Percentiles rank a stretch among this genome's conserved stretches.
These are phyloP conservation scores for Starmerella cellae DNA, from an alignment of 805 yeast species.

Conservation along the genomic window DNA sequence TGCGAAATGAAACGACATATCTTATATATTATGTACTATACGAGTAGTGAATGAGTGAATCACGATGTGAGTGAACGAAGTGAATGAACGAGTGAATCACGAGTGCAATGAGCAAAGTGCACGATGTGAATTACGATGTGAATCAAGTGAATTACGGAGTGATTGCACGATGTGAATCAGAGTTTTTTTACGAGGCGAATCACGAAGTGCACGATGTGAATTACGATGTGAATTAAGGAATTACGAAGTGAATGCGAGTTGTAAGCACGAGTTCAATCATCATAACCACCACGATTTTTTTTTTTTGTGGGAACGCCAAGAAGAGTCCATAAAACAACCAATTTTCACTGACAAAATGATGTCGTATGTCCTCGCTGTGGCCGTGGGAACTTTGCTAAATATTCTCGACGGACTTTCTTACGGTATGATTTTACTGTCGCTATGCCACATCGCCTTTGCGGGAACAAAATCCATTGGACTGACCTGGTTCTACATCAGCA, in stretches of 20 bases:
- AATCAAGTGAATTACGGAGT: too few relatives aligned
- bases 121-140: too few relatives aligned
- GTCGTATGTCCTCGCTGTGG: conserved; percentile 58
- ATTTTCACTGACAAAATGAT: conserved; percentile 1
- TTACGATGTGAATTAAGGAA: too few relatives aligned
- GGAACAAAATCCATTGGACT: conserved; percentile 76
- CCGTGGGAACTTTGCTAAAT: conserved; percentile 71
- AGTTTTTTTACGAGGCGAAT: too few relatives aligned
- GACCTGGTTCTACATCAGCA: conserved; percentile 86
- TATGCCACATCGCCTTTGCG: conserved; percentile 65
- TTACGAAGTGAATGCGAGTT: too few relatives aligned
- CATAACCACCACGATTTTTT: too few relatives aligned
- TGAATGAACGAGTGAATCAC: not conserved
- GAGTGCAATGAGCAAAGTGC: too few relatives aligned
- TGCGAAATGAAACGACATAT: not conserved
- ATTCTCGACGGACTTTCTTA: conserved; percentile 87
- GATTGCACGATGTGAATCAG: too few relatives aligned
- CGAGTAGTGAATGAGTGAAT: not conserved
- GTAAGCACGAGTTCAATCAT: too few relatives aligned
- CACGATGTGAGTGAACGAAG: not conserved
- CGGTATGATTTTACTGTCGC: conserved; percentile 95
- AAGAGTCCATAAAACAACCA: too few relatives aligned
- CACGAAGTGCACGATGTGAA: too few relatives aligned
- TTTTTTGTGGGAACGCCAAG: too few relatives aligned
- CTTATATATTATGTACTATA: not conserved